Base-by-base conservation (phyloP, 2,329 filamentous ascomycete genomes). In the Pseudocercospora musae region DNA sequence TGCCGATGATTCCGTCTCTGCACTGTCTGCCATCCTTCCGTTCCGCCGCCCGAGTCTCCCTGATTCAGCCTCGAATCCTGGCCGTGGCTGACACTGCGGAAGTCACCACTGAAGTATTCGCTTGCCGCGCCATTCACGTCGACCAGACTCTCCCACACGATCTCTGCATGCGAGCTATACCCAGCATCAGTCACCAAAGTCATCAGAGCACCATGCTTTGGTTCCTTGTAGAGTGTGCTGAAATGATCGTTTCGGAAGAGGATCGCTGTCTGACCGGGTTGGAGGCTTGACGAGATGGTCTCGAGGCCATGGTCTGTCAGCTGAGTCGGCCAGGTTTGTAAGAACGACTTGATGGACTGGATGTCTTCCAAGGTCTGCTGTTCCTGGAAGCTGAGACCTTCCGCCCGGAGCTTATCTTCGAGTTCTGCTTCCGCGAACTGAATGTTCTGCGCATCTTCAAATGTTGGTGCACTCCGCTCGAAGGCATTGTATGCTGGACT, bases 191-290 rank as follows among this genome's bases (percentile, higher is more conserved):
- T 98, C 13, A 99, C 92, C 2, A 99, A 80, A 0, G 90, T 92
- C 66, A 94, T 85, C 1, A 98, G 82, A 67, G 90, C 84, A 44
- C 86, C 82, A 0, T 88, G 91, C 49, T 87, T 80, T 0, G 94
- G 92, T 70, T 98, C 92, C 64, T 93, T 91, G 77, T 96, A 96
- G 0, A 99, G 77, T 0, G 94, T 98, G 46, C 92, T 92, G 73
- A 99, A 99, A 74, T 99, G 95, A 72, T 99, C 94, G 71, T 99
- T 99, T 25, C 95, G 87, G 79, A 99, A 99, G 1, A 99, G 78
- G 55, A 99, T 98, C 0, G 91, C 91, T 65, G 97, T 86, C 1
- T 89, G 87, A 1, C 92, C 94, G 0, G 92, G 89, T 11, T 84
- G 79, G 61, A 97, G 83, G 5, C 84, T 87, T 56, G 86, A 85